Evolutionary conservation across 148 eudicot species (phyloP).

Genomic region (Spergularia bocconei): DNA sequence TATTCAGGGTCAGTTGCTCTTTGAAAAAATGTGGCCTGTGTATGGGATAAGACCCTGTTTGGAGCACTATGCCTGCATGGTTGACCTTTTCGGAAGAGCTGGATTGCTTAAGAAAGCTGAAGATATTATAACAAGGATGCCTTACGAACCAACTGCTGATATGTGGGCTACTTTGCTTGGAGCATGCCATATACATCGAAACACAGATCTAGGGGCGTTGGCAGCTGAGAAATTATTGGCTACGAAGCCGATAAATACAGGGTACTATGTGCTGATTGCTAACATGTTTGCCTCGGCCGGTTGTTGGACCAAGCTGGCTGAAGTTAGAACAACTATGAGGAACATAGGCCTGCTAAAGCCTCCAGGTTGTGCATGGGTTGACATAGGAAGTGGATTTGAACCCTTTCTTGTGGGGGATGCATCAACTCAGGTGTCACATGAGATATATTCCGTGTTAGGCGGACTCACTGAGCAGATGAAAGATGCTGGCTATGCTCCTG

Average conservation of each 20-base stretch:
- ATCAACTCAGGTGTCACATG: constrained; percentile 42
- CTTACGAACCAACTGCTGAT: constrained; percentile 59
- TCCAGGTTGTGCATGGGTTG: constrained; percentile 82
- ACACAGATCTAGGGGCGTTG: constrained; percentile 56
- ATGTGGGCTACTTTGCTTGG: constrained; percentile 85
- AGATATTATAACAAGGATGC: constrained; percentile 54
- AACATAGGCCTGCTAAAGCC: constrained; percentile 63
- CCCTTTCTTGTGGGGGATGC: constrained; percentile 61
- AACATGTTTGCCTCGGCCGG: constrained; percentile 79
- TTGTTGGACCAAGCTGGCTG: constrained; percentile 62
- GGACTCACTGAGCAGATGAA: constrained; percentile 61
- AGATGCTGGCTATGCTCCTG: constrained; percentile 46
- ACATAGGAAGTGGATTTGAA: constrained; percentile 55
- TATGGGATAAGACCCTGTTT: constrained; percentile 55
- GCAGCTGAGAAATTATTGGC: constrained; percentile 73
- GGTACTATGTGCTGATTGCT: constrained; percentile 73
- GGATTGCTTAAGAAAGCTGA: constrained; percentile 58
- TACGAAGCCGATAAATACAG: constrained; percentile 56
- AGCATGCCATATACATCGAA: constrained; percentile 57
- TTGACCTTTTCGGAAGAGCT: constrained; percentile 79
- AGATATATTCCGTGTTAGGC: constrained; percentile 50
- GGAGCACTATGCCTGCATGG: constrained; percentile 86
- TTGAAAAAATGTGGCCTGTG: constrained; percentile 47
- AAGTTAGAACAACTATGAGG: constrained; percentile 61
- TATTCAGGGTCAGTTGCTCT: constrained; percentile 52